Evolutionary conservation across 148 eudicot species (phyloP).

Genomic region (Fagopyrum tataricum): DNA sequence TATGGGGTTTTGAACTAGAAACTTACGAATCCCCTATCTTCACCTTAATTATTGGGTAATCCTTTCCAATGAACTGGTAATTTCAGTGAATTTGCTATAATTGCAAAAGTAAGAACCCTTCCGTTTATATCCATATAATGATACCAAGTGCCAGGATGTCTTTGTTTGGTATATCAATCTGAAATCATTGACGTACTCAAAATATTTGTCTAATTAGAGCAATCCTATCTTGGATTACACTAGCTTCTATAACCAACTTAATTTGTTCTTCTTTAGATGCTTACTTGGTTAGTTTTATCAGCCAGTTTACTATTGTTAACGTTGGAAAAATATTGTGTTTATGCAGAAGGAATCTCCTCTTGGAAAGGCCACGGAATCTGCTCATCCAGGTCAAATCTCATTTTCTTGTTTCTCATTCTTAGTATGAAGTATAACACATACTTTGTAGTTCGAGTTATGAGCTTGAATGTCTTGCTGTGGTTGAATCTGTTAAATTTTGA

Average conservation of each 20-base stretch:
- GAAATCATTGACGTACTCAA: too few species aligned
- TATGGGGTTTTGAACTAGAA: background rate
- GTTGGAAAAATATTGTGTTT: conserved; percentile 7
- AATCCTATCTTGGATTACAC: background rate
- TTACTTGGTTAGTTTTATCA: background rate
- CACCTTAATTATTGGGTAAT: background rate
- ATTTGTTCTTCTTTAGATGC: background rate
- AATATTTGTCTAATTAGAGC: too few species aligned
- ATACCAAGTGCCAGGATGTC: too few species aligned
- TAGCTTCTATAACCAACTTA: background rate
- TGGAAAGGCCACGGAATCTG: conserved; percentile 79
- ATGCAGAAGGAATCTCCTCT: conserved; percentile 88
- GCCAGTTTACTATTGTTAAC: background rate
- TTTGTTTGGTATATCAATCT: too few species aligned
- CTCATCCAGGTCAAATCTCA: conserved; percentile 73
- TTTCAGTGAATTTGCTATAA: too few species aligned
- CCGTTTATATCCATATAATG: too few species aligned
- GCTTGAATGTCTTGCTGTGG: background rate
- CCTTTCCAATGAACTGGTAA: background rate
- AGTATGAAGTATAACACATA: background rate
- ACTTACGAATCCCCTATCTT: background rate
- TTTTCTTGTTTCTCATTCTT: background rate
- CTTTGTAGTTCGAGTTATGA: background rate
- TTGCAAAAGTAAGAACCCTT: too few species aligned
- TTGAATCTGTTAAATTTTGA: background rate